Evolutionary conservation across 768 basidiomycete genomes (phyloP), one percentile per base, ranked within the genome.

Genomic region (Mycena indigotica): DNA sequence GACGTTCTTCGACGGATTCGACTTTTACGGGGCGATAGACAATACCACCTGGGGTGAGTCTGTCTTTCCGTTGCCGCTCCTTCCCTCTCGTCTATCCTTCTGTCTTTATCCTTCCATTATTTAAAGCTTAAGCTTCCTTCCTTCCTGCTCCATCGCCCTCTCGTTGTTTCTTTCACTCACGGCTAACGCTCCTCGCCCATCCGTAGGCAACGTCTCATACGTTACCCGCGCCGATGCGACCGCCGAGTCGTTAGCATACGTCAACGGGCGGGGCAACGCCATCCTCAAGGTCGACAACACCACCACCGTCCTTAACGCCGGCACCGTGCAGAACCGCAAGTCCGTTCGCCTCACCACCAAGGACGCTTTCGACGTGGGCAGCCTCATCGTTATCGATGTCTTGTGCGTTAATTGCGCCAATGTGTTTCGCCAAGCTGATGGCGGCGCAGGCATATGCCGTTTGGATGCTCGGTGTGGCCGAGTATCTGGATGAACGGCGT

Each of bases 231-330:
- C 74, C 2, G 73, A 75, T 21, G 87, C 86, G 1, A 69, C 71
- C 12, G 67, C 74, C 5, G 74, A 81, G 58, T 65, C 75, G 1
- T 75, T 92, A 19, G 83, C 84, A 4, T 89, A 81, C 64, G 68
- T 89, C 61, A 86, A 88, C 60, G 64, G 65, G 40, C 78, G 78
- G 1, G 85, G 88, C 5, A 83, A 86, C 54, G 86, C 85, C 4
- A 78, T 94, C 59, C 75, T 94, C 49, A 84, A 80, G 64, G 90
- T 93, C 5, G 91, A 93, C 75, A 90, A 91, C 66, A 71, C 73
- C 6, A 84, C 51, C 51, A 56, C 44, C 28, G 61, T 63, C 1
- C 40, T 58, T n/a, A 25, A 8, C 1, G 41, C 21, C 2, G 57
- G 57, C 4, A 21, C 19, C 12, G 56, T 63, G 16, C 57, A 58